A percentile compares a stretch with the other conserved stretches of the same genome.
Conservation (phyloP, 2,329 filamentous ascomycete species). For the Arthrinium phaeospermum region DNA sequence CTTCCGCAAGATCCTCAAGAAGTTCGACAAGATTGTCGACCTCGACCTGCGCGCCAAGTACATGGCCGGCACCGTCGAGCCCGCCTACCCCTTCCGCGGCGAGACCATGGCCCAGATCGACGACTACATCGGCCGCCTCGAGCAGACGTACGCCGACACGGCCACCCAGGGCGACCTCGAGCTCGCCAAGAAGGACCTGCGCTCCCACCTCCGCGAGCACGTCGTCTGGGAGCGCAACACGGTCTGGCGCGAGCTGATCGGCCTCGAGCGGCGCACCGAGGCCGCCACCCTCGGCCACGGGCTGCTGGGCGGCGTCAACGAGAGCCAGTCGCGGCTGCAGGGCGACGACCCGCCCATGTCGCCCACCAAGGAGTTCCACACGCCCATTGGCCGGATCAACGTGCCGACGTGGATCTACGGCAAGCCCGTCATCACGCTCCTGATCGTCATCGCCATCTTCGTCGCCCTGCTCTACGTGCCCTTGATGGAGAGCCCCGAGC, state of each 20-base stretch:
- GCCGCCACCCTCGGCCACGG: constrained; percentile 90
- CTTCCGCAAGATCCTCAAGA: constrained; percentile 95
- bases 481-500: constrained; percentile 84
- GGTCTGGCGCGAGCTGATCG: constrained; percentile 98
- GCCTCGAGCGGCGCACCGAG: constrained; percentile 93
- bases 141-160: constrained; percentile 79
- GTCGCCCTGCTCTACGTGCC: constrained; percentile 74
- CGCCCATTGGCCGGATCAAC: constrained; percentile 78
- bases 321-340: constrained; percentile 75
- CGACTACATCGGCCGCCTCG: constrained; percentile 74
- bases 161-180: constrained; percentile 81
- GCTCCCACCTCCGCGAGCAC: constrained; percentile 91
- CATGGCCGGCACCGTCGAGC: constrained; percentile 74
- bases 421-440: constrained; percentile 77
- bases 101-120: constrained; percentile 74
- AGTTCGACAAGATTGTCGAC: constrained; percentile 96
- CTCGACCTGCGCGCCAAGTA: constrained; percentile 79
- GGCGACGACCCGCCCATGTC: constrained; percentile 77
- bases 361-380: constrained; percentile 71
- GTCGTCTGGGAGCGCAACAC: constrained; percentile 99
- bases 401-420: constrained; percentile 85
- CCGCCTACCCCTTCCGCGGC: constrained; percentile 81
- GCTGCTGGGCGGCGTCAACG: constrained; percentile 76
- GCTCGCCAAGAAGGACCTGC: constrained; percentile 81
- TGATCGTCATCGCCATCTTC: constrained; percentile 76